phyloP scores from a whole-genome alignment of 495 filamentous ascomycete species.

The Penicillium longicatenatum region DNA sequence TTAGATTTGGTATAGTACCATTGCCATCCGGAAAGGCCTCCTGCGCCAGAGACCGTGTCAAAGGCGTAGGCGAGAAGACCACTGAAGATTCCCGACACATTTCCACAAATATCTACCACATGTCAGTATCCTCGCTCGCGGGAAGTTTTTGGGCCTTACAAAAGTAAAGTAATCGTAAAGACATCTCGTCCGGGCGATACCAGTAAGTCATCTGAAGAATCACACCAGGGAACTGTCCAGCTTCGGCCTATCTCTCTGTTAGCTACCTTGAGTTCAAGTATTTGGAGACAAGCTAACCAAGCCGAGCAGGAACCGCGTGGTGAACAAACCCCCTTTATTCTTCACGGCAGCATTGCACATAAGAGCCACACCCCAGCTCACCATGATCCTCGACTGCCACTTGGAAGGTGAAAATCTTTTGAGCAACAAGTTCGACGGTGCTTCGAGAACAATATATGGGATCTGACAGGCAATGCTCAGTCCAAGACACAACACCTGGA shows the following conservation, averaged over 20 bases:
- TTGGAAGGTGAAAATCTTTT: constrained; percentile 35
- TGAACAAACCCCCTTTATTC: constrained; percentile 31
- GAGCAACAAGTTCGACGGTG: constrained; percentile 38
- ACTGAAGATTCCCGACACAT: constrained; percentile 33
- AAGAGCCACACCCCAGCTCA: constrained; percentile 37
- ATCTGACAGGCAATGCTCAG: constrained; percentile 27
- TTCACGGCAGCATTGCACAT: constrained; percentile 39
- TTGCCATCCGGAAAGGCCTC: constrained; percentile 37
- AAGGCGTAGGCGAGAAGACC: constrained; percentile 34
- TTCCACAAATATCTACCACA: constrained; percentile 34
- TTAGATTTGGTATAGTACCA: constrained; percentile 20
- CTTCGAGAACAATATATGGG: constrained; percentile 48
- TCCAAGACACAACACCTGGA: not conserved
- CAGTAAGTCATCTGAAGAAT: constrained; percentile 38
- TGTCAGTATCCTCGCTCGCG: not conserved
- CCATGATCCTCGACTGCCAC: constrained; percentile 40
- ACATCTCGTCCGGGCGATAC: constrained; percentile 45
- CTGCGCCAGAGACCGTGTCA: constrained; percentile 32
- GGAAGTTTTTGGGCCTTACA: constrained; percentile 10
- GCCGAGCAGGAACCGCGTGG: constrained; percentile 38
- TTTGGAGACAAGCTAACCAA: constrained; percentile 13
- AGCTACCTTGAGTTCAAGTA: not conserved
- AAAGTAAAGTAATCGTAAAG: constrained; percentile 20
- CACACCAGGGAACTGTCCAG: constrained; percentile 41
- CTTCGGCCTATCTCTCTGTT: constrained; percentile 23